These are phyloP conservation scores for Trichomonas gallinae DNA, from an alignment of 208 protist species.

Conservation along the genomic window DNA sequence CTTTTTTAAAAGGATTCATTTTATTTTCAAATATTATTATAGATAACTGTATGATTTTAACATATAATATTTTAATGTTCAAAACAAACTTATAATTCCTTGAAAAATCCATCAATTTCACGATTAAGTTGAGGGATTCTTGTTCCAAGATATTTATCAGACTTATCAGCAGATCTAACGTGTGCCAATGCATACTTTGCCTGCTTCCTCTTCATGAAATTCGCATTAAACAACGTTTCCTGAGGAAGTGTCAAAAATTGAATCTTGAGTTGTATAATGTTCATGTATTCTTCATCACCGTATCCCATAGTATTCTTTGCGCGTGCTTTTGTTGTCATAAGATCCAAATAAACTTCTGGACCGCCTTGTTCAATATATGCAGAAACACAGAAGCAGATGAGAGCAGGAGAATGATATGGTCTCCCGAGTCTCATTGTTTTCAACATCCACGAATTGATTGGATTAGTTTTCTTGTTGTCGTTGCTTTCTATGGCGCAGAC, in stretches of 20 bases:
- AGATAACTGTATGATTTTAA: no score
- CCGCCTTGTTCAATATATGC: neutral
- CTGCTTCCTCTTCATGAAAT: neutral
- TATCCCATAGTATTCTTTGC: neutral
- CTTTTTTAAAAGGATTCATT: no score
- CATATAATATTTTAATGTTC: no score
- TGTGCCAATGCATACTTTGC: neutral
- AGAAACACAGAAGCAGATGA: neutral
- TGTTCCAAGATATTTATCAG: neutral
- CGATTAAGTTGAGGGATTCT: neutral
- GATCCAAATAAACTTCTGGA: neutral
- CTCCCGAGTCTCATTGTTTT: neutral
- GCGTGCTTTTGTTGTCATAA: neutral
- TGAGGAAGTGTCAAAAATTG: neutral
- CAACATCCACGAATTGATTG: neutral
- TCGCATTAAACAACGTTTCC: neutral
- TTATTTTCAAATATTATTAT: no score
- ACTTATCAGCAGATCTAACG: neutral
- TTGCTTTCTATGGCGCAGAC: neutral
- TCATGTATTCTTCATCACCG: neutral
- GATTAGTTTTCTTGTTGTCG: neutral
- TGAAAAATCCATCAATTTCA: neutral
- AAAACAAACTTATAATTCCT: neutral
- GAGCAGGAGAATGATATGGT: neutral
- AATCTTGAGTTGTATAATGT: neutral